Percentiles rank a stretch among this genome's conserved stretches.
phyloP scores from a whole-genome alignment of 1,284 basidiomycete genomes.

The Ustilago lituana region DNA sequence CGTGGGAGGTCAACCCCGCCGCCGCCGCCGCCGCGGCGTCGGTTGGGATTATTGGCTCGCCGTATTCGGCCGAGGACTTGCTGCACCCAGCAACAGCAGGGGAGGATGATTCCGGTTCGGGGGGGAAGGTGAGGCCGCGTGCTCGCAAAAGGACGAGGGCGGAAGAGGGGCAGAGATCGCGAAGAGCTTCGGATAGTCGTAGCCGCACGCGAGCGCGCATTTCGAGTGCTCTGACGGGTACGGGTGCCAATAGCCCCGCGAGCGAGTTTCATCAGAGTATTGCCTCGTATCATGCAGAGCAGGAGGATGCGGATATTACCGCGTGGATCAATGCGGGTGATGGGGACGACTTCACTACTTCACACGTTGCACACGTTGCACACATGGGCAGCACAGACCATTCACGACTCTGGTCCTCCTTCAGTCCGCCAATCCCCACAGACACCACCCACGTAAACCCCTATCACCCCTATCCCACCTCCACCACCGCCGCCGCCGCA shows the following conservation, averaged over 20 bases:
- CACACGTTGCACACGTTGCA: constrained; percentile 9
- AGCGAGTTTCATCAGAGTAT: constrained; percentile 48
- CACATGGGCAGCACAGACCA: constrained; percentile 37
- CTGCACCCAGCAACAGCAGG: constrained; percentile 43
- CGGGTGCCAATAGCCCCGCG: constrained; percentile 37
- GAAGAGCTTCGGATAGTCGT: constrained; percentile 42
- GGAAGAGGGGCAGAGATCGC: constrained; percentile 39
- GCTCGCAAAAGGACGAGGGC: constrained; percentile 42
- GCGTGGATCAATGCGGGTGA: constrained; percentile 53
- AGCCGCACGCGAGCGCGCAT: constrained; percentile 40
- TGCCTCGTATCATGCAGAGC: constrained; percentile 40
- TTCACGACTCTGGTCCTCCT: constrained; percentile 46
- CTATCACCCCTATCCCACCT: constrained; percentile 26
- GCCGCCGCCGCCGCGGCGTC: too few species aligned
- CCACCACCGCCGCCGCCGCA: constrained; percentile 31
- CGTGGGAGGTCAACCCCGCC: constrained; percentile 43
- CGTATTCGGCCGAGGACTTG: constrained; percentile 40
- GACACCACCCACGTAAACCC: constrained; percentile 24
- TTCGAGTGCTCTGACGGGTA: constrained; percentile 32
- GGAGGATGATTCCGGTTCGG: constrained; percentile 48
- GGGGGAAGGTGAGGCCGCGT: constrained; percentile 43
- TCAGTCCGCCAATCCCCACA: constrained; percentile 27
- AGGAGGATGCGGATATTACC: constrained; percentile 49
- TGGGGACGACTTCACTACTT: constrained; percentile 28
- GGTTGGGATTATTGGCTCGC: constrained; percentile 33